phyloP scores from a whole-genome alignment of 2,329 filamentous ascomycete genomes.

The Akanthomyces dipterigenus region DNA sequence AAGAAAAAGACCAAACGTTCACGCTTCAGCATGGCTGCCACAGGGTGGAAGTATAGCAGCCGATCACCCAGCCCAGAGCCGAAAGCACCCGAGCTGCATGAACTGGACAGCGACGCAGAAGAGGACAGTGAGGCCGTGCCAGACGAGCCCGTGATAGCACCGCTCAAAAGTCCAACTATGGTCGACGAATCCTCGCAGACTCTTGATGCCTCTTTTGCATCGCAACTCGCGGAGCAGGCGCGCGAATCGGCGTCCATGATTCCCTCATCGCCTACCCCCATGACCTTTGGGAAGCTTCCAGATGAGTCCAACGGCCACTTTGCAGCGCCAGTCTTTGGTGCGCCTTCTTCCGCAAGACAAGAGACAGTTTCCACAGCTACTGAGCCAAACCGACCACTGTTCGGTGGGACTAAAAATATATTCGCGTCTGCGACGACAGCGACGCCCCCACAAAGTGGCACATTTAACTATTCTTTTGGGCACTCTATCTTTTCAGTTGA shows the following conservation, averaged over 20 bases:
- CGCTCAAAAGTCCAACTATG: slow-evolving; percentile 20
- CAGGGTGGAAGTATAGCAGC: slow-evolving; percentile 68
- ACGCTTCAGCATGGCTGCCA: slow-evolving; percentile 59
- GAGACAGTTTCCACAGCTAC: not conserved
- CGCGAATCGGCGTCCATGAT: slow-evolving; percentile 12
- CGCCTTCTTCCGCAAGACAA: not conserved
- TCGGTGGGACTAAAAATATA: not conserved
- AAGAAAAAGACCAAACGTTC: slow-evolving; percentile 60
- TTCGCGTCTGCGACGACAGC: not conserved
- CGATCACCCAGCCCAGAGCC: slow-evolving; percentile 64
- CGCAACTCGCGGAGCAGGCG: slow-evolving; percentile 24
- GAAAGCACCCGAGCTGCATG: slow-evolving; percentile 30
- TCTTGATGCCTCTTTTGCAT: slow-evolving; percentile 21
- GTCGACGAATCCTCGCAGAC: slow-evolving; percentile 32
- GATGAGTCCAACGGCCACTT: not conserved
- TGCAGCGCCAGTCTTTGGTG: not conserved
- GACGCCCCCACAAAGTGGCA: not conserved
- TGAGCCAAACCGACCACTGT: not conserved
- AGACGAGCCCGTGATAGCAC: slow-evolving; percentile 12
- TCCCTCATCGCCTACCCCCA: slow-evolving; percentile 13
- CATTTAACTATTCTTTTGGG: not conserved
- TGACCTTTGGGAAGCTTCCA: not conserved
- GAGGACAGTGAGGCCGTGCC: slow-evolving; percentile 4
- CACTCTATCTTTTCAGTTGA: slow-evolving; percentile 1
- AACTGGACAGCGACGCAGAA: slow-evolving; percentile 18